Conservation (phyloP, 2,329 filamentous ascomycete genomes). For the Fusarium sp. region DNA sequence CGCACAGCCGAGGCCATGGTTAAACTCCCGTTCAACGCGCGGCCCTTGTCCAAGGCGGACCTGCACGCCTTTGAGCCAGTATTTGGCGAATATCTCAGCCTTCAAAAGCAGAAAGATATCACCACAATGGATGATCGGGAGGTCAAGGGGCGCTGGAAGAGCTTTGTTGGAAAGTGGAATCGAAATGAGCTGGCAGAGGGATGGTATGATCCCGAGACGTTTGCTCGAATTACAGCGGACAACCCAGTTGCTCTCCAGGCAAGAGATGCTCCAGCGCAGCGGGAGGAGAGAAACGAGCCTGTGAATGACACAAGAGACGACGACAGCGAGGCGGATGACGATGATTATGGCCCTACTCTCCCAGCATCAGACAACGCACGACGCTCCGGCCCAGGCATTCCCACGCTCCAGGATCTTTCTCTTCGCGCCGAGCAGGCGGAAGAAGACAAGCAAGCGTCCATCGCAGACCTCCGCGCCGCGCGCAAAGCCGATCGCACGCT, state of each 20-base stretch:
- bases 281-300: constrained; percentile 53
- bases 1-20: constrained; percentile 20
- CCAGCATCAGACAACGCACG: constrained; percentile 42
- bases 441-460: constrained; percentile 63
- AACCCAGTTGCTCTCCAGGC: constrained; percentile 16
- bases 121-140: constrained; percentile 79
- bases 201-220: constrained; percentile 89
- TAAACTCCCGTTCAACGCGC: constrained; percentile 72
- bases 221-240: constrained; percentile 55
- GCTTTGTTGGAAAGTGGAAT: constrained; percentile 94
- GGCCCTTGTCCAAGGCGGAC: constrained; percentile 75
- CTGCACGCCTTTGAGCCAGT: constrained; percentile 73
- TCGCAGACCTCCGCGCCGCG: constrained; percentile 66
- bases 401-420: constrained; percentile 78
- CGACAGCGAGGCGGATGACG: constrained; percentile 57
- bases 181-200: constrained; percentile 84
- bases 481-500: constrained; percentile 72
- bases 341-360: constrained; percentile 65
- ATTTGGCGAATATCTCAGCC: constrained; percentile 85
- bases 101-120: constrained; percentile 83
- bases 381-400: constrained; percentile 69
- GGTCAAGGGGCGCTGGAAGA: constrained; percentile 88
- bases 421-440: constrained; percentile 62
- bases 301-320: constrained; percentile 57
- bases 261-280: constrained; percentile 16